Percentiles rank a stretch among this genome's conserved stretches.
Conservation (phyloP, 768 basidiomycete species). For the Russula sp. region DNA sequence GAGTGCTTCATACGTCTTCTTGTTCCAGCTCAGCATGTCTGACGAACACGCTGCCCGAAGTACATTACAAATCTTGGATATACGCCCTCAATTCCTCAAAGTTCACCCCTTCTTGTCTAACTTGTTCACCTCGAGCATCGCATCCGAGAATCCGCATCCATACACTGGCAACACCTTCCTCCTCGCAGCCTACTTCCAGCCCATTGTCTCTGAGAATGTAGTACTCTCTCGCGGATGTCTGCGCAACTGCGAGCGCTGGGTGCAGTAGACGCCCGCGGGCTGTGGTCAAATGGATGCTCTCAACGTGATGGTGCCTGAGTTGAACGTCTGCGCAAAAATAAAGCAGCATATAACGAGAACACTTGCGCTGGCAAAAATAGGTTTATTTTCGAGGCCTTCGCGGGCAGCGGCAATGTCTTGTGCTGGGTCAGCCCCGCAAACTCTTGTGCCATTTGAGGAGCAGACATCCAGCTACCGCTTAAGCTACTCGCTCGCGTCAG, state of each 20-base stretch:
- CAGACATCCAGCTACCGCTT: slow-evolving; percentile 64
- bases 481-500: slow-evolving; percentile 38
- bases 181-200: slow-evolving; percentile 70
- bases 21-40: too few species aligned
- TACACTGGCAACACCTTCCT: slow-evolving; percentile 56
- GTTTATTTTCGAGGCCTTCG: slow-evolving; percentile 35
- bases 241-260: slow-evolving; percentile 58
- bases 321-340: not conserved
- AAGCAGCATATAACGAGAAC: not conserved
- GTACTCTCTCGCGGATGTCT: slow-evolving; percentile 64
- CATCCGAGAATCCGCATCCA: slow-evolving; percentile 62
- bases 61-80: slow-evolving; percentile 4
- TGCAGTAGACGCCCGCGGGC: slow-evolving; percentile 44
- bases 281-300: slow-evolving; percentile 63
- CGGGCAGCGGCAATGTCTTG: slow-evolving; percentile 17
- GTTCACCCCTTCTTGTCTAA: slow-evolving; percentile 2
- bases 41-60: too few species aligned
- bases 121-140: slow-evolving; percentile 23
- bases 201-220: slow-evolving; percentile 69
- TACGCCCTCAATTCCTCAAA: slow-evolving; percentile 15
- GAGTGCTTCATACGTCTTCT: too few species aligned
- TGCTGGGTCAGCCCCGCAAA: slow-evolving; percentile 44
- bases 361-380: slow-evolving; percentile 63
- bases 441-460: slow-evolving; percentile 65
- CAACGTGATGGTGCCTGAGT: slow-evolving; percentile 65